Evolutionary conservation across 2,329 filamentous ascomycete genomes (phyloP), one percentile per base, ranked within the genome.

Genomic region (Talaromyces verruculosus): DNA sequence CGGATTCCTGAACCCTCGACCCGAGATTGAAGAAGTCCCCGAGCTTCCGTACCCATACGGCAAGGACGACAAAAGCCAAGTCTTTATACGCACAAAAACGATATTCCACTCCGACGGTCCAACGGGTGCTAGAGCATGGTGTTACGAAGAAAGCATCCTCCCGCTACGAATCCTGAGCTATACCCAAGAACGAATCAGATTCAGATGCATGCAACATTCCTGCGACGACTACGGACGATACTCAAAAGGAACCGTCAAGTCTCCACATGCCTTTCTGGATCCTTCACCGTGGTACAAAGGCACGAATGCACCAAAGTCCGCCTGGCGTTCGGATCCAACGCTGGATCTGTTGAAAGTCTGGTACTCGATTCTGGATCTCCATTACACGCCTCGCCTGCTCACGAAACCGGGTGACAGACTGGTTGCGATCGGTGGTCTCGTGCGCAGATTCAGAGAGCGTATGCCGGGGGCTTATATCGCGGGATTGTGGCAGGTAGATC

Each of bases 381-480:
- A 63, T 57, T 63, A 63, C 17, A 63, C 61, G 10, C 61, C 61
- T 63, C 47, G 49, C 2, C 37, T 63, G 13, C 39, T 63, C 3
- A 63, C 61, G 33, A 55, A 63, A 19, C 37, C 49, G 3, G 61
- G 61, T n/a, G 61, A 63, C 33, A 39, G 61, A 41, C 47, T 63
- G 2, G 17, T 63, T 35, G 61, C 61, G 0, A 45, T 63, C 13
- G 61, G 61, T 3, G 49, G 61, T 63, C 19, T 63, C 7, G 39
- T 55, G 33, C 61, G 61, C 10, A 39, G 28, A 15, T 41, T 55
- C 33, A 30, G 22, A n/a, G 49, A 57, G 13, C 37, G 49, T n/a
- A 63, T 63, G n/a, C 61, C 61, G 3, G 61, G 61, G 1, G 17
- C 37, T 0, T 57, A 63, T n/a, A 55, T 63, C 5, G 61, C 61